Conservation (phyloP, 331 rosid species). For the Saraca asoca region DNA sequence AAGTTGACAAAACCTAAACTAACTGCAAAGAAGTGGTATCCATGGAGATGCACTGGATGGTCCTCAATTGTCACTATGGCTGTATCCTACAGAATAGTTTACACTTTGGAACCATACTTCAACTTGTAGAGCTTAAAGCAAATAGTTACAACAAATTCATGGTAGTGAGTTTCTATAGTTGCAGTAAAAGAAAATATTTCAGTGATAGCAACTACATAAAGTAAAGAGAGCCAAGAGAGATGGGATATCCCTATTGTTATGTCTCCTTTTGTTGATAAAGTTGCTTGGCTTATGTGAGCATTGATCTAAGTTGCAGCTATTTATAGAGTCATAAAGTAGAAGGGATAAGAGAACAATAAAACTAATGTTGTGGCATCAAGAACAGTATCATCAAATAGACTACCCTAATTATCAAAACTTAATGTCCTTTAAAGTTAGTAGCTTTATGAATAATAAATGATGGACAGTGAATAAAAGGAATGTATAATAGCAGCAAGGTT, state of each 20-base stretch:
- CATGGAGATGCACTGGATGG: conserved; percentile 95
- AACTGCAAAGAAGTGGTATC: conserved; percentile 79
- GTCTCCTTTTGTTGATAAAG: conserved; percentile 33
- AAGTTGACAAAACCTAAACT: conserved; percentile 89
- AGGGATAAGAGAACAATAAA: too few species aligned
- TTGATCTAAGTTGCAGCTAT: conserved; percentile 37
- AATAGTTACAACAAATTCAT: conserved; percentile 70
- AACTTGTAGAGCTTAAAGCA: conserved; percentile 50
- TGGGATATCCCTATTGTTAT: conserved; percentile 54
- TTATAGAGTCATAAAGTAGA: conserved; percentile 48
- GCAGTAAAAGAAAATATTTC: conserved; percentile 45
- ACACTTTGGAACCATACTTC: conserved; percentile 73
- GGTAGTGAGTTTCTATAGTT: conserved; percentile 59
- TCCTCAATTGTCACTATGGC: conserved; percentile 78
- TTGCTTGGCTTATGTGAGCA: conserved; percentile 32
- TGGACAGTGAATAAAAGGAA: too few species aligned
- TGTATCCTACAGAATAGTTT: conserved; percentile 78
- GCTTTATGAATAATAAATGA: too few species aligned
- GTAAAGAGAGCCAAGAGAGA: conserved; percentile 35
- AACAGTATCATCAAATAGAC: too few species aligned
- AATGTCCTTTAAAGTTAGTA: too few species aligned
- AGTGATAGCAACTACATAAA: conserved; percentile 44
- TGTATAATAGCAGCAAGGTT: too few species aligned
- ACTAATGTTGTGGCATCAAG: too few species aligned
- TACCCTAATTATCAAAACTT: too few species aligned